Conservation (phyloP, 2,329 filamentous ascomycete species). For the Calonectria honghensis region DNA sequence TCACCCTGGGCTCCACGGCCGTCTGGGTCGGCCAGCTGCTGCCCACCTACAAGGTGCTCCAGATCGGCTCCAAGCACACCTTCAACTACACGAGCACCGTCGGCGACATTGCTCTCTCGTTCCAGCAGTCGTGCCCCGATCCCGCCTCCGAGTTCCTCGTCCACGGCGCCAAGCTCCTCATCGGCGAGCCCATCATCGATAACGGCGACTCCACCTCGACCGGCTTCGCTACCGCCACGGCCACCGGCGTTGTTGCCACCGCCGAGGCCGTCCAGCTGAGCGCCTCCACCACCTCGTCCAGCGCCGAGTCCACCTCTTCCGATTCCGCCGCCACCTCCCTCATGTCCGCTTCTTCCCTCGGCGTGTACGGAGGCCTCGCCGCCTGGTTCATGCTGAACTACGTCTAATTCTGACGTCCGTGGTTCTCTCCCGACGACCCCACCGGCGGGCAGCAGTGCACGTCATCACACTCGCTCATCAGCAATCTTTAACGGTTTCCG, state of each 20-base stretch:
- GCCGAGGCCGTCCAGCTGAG: slow-evolving; percentile 8
- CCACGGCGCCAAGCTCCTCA: slow-evolving; percentile 16
- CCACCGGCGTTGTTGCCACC: neutral
- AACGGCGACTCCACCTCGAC: slow-evolving; percentile 2
- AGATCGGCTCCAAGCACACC: slow-evolving; percentile 16
- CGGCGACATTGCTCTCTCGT: neutral
- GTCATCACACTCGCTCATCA: slow-evolving; percentile 1
- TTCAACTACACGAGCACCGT: slow-evolving; percentile 18
- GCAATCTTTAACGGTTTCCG: neutral
- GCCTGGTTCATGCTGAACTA: neutral
- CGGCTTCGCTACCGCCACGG: neutral
- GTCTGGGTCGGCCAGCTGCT: slow-evolving; percentile 28
- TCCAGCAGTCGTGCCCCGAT: slow-evolving; percentile 23
- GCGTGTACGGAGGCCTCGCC: slow-evolving; percentile 9
- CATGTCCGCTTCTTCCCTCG: neutral
- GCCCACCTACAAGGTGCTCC: slow-evolving; percentile 20
- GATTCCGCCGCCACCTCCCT: slow-evolving; percentile 1
- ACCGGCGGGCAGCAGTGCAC: neutral
- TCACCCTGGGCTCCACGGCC: slow-evolving; percentile 11
- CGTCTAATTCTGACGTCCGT: neutral
- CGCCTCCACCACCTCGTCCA: neutral
- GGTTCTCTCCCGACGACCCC: neutral
- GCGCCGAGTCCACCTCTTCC: neutral
- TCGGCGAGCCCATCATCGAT: neutral
- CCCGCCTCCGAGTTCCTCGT: slow-evolving; percentile 23